These are phyloP conservation scores for Mallotus nudiflorus DNA, from an alignment of 345 rosid species.

Conservation along the genomic window DNA sequence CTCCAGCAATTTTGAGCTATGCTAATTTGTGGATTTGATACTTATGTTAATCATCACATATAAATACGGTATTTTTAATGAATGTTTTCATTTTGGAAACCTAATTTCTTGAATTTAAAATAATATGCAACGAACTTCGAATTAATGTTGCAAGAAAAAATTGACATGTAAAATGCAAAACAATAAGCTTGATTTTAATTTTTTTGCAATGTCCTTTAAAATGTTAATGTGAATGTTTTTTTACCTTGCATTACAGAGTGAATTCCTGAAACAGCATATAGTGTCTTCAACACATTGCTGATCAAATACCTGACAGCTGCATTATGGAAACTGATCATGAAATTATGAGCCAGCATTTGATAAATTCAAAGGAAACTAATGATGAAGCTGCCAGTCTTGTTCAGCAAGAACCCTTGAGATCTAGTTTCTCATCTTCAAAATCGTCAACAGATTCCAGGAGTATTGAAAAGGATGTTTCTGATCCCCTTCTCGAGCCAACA, in stretches of 20 bases:
- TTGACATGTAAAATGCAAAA: too few relatives aligned
- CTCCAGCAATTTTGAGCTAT: too few relatives aligned
- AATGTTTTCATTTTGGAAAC: too few relatives aligned
- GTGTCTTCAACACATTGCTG: not conserved
- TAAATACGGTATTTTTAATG: too few relatives aligned
- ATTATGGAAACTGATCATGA: not conserved
- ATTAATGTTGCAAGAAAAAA: too few relatives aligned
- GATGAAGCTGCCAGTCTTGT: not conserved
- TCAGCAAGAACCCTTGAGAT: not conserved
- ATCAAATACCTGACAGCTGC: not conserved
- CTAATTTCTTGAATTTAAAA: too few relatives aligned
- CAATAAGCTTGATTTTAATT: too few relatives aligned
- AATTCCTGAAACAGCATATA: not conserved
- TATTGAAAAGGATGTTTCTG: not conserved
- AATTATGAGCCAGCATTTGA: not conserved
- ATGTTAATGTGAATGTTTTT: not conserved
- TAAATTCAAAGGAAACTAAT: not conserved
- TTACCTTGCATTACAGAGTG: not conserved
- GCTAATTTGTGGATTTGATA: too few relatives aligned
- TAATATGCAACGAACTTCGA: too few relatives aligned
- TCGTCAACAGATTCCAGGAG: not conserved
- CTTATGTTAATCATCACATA: too few relatives aligned
- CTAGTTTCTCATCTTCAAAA: not conserved
- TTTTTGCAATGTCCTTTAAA: too few relatives aligned
- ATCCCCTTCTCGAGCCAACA: not conserved